These are phyloP conservation scores for Jatropha podagrica DNA, from an alignment of 441 rosid genomes.

Conservation along the genomic window DNA sequence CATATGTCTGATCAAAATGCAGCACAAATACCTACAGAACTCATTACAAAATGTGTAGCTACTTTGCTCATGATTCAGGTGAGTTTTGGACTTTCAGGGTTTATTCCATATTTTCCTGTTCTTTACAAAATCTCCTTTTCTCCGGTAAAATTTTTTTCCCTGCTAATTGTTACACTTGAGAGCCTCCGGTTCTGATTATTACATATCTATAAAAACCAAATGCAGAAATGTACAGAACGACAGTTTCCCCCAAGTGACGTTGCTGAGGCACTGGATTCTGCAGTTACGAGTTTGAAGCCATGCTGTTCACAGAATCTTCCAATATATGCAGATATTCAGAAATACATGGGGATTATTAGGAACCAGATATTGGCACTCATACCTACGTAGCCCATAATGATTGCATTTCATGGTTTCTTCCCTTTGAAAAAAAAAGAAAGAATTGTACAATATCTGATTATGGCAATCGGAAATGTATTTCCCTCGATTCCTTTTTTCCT, in stretches of 20 bases:
- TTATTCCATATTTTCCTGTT: background rate
- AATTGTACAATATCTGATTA: constrained; percentile 16
- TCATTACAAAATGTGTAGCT: constrained; percentile 87
- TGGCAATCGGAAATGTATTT: background rate
- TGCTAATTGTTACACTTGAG: background rate
- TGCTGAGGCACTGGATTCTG: constrained; percentile 82
- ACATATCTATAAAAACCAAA: background rate
- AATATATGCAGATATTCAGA: constrained; percentile 85
- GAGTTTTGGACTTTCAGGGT: constrained; percentile 10
- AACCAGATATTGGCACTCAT: constrained; percentile 90
- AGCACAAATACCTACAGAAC: constrained; percentile 65
- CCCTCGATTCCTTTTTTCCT: background rate
- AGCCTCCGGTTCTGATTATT: background rate
- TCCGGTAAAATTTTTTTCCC: too few relatives aligned
- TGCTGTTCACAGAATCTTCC: constrained; percentile 78
- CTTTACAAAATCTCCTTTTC: background rate
- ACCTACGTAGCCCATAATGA: constrained; percentile 44
- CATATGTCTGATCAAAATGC: constrained; percentile 41
- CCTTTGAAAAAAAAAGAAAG: background rate
- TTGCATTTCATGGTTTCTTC: background rate
- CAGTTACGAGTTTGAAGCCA: constrained; percentile 82
- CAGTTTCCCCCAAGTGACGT: constrained; percentile 91
- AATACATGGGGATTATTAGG: constrained; percentile 90
- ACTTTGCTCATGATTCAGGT: constrained; percentile 92
- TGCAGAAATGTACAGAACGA: constrained; percentile 93